These are phyloP conservation scores for Ceratobasidium papillatum DNA, from an alignment of 1,284 basidiomycete species.

Conservation along the genomic window DNA sequence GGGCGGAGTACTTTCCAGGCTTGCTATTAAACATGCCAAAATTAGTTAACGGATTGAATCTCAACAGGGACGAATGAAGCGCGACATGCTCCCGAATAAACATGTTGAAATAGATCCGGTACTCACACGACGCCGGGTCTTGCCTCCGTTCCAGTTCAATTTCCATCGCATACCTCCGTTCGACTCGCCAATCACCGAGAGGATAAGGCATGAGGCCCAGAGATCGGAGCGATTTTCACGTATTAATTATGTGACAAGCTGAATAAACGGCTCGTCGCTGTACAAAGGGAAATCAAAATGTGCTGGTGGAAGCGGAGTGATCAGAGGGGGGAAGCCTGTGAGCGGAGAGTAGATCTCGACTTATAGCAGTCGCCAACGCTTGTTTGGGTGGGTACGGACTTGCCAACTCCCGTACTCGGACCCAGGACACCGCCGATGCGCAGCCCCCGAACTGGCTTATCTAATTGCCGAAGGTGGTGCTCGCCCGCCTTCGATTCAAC, in stretches of 20 bases:
- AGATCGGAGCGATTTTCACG: constrained; percentile 14
- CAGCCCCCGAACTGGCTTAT: background rate
- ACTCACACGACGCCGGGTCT: constrained; percentile 36
- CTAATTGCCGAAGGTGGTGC: background rate
- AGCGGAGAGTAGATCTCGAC: background rate
- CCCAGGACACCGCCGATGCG: background rate
- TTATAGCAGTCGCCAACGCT: background rate
- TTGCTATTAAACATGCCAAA: constrained; percentile 18
- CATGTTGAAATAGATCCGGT: background rate
- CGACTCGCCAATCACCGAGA: background rate
- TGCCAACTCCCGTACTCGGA: background rate
- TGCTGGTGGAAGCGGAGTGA: constrained; percentile 7
- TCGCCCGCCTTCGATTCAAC: background rate
- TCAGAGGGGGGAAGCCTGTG: background rate
- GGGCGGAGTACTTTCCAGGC: constrained; percentile 13
- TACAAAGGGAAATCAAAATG: constrained; percentile 1
- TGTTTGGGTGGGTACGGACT: background rate
- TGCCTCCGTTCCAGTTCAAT: constrained; percentile 6
- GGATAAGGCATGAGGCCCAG: constrained; percentile 4
- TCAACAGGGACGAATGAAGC: background rate
- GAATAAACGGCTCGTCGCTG: constrained; percentile 13
- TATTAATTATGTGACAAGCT: constrained; percentile 29
- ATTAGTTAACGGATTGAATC: background rate
- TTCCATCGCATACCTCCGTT: constrained; percentile 10
- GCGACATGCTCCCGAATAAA: background rate